A percentile compares a stretch with the other conserved stretches of the same genome.
These are phyloP conservation scores for Dioscorea alata DNA, from an alignment of 106 monocot genomes.

Conservation along the genomic window DNA sequence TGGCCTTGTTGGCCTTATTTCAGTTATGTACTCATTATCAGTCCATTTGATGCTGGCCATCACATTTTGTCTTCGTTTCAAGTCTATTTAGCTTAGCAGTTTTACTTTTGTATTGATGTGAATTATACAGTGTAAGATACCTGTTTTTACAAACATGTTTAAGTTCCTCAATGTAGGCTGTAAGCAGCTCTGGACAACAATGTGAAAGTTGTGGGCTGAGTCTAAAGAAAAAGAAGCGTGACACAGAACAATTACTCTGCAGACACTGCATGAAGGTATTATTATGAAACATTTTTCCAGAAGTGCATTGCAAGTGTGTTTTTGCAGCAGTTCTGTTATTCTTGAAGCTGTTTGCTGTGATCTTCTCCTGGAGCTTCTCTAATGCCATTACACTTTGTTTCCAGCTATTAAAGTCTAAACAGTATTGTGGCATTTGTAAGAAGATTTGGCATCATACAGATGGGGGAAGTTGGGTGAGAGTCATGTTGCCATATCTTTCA, in stretches of 20 bases:
- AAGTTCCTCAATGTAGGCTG: constrained; percentile 19
- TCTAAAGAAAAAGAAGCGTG: constrained; percentile 59
- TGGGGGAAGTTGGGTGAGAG: constrained; percentile 77
- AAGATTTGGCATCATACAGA: constrained; percentile 87
- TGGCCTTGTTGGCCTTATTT: no score
- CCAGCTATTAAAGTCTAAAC: constrained; percentile 74
- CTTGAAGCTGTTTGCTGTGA: neutral
- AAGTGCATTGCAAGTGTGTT: neutral
- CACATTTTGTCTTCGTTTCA: no score
- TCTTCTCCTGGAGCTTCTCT: neutral
- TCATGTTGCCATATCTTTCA: neutral
- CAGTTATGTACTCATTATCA: no score
- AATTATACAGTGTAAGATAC: no score
- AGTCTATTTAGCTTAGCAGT: no score
- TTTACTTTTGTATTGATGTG: no score
- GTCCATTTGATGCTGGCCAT: no score
- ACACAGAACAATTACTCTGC: constrained; percentile 56
- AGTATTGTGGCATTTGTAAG: constrained; percentile 96
- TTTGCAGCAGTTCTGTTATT: neutral
- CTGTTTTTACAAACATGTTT: neutral
- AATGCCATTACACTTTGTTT: constrained; percentile 4
- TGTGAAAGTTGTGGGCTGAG: constrained; percentile 73
- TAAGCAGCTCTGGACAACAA: constrained; percentile 22
- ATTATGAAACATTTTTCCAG: neutral
- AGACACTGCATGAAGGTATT: constrained; percentile 72